phyloP scores from a whole-genome alignment of 768 basidiomycete species.

The Nidularia pulvinata region DNA sequence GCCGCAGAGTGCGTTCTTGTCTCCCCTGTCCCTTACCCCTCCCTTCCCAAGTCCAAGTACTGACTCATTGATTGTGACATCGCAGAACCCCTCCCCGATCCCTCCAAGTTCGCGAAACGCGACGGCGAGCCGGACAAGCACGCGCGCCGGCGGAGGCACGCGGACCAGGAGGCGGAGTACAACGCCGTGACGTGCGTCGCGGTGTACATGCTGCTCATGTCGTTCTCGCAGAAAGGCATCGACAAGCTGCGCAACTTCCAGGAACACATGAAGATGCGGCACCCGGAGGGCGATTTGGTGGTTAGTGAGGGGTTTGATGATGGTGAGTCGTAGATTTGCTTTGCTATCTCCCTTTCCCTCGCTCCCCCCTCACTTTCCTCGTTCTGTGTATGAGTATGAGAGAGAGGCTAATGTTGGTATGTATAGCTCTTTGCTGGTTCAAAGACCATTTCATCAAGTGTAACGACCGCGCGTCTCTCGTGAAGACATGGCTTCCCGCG shows the following conservation, averaged over 20 bases:
- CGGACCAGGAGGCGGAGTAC: conserved; percentile 79
- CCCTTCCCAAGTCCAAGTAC: not conserved
- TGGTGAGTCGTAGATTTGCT: conserved; percentile 37
- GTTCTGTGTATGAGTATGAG: too few species aligned
- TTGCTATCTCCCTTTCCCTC: not conserved
- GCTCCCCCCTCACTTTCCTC: conserved; percentile 1
- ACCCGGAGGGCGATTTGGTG: conserved; percentile 73
- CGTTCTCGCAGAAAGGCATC: conserved; percentile 92
- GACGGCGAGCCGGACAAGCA: conserved; percentile 75
- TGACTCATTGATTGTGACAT: too few species aligned
- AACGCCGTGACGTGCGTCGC: conserved; percentile 87
- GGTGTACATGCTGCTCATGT: conserved; percentile 89
- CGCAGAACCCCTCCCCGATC: conserved; percentile 80
- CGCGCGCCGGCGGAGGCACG: conserved; percentile 67
- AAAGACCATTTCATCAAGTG: conserved; percentile 93
- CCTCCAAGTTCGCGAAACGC: conserved; percentile 67
- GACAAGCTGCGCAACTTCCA: conserved; percentile 78
- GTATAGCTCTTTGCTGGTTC: conserved; percentile 83
- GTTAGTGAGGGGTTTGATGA: conserved; percentile 83
- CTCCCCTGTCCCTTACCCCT: not conserved
- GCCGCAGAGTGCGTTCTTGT: conserved; percentile 67
- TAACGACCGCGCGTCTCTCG: conserved; percentile 85
- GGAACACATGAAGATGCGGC: conserved; percentile 80
- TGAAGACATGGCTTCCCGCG: conserved; percentile 86
- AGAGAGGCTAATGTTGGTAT: too few species aligned